phyloP scores from a whole-genome alignment of 495 filamentous ascomycete species.

The Hypoxylon lenormandii region DNA sequence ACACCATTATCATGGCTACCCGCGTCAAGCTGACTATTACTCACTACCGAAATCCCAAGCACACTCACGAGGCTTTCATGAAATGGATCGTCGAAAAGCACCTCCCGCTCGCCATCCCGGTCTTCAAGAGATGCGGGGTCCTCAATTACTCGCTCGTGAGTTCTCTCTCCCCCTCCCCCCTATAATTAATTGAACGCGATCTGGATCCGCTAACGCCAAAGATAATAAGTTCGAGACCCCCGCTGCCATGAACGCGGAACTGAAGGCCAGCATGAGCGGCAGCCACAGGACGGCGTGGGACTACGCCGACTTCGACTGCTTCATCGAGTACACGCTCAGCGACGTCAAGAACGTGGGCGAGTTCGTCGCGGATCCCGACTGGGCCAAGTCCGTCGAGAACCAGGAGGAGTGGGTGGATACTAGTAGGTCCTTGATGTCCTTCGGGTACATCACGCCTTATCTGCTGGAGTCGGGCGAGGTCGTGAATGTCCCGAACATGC shows the following conservation, averaged over 20 bases:
- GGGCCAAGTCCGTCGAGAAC: slow-evolving; percentile 39
- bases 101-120: slow-evolving; percentile 49
- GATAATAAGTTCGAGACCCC: slow-evolving; percentile 52
- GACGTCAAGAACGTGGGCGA: slow-evolving; percentile 37
- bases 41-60: slow-evolving; percentile 46
- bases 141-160: slow-evolving; percentile 46
- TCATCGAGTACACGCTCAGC: slow-evolving; percentile 50
- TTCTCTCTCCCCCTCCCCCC: no score
- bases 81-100: slow-evolving; percentile 52
- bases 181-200: slow-evolving; percentile 1
- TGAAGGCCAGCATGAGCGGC: slow-evolving; percentile 39
- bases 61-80: slow-evolving; percentile 52
- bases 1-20: slow-evolving; percentile 5
- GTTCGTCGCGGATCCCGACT: slow-evolving; percentile 49
- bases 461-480: slow-evolving; percentile 37
- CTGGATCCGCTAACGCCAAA: neutral
- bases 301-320: slow-evolving; percentile 51
- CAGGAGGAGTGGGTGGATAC: slow-evolving; percentile 51
- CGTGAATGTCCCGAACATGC: slow-evolving; percentile 17
- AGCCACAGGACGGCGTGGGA: slow-evolving; percentile 42
- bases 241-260: slow-evolving; percentile 38
- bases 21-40: slow-evolving; percentile 39
- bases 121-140: slow-evolving; percentile 51
- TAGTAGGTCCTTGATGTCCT: slow-evolving; percentile 44
- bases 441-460: slow-evolving; percentile 43